Base-by-base conservation (phyloP, 176 grass and related monocot genomes). In the Typha latifolia region DNA sequence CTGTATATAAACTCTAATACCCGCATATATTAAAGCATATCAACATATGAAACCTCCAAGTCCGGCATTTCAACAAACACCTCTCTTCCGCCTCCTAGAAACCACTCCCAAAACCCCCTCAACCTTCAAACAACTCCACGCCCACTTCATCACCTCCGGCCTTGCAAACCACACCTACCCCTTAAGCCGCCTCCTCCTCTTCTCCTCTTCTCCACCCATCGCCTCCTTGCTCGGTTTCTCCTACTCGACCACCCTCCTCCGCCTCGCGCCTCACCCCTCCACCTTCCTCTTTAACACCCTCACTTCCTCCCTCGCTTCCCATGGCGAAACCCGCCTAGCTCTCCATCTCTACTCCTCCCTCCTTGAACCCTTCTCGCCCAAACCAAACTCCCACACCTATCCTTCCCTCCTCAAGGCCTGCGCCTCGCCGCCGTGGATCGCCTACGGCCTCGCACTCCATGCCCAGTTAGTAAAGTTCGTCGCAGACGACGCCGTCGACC, bases 391-490 rank as follows among this genome's bases (percentile, higher is more conserved):
- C 3, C 68, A 78, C 74, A 86, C 79, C 51, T 81, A 78, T 16
- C 84, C 84, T 49, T 76, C 74, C 49, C 84, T 85, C 37, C 69
- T 86, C 63, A 75, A 66, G 49, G 73, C 72, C 66, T 80, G 84
- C 66, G 61, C 69, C 29, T 51, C 69, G 14, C 70, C 83, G 1
- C 66, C 49, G 1, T 18, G 12, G 32, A 26, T 18, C 16, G 64
- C 65, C 2, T 14, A 22, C 0, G 72, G 63, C 12, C 83, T 67
- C 66, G 64, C 74, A 59, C 74, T 86, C 70, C 78, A 72, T 47
- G 49, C 78, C 49, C 84, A 86, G 50, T 68, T 72, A 23, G 1
- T 85, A 12, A 85, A 85, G 72, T 85, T 77, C 78, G 70, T 86
- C 64, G 74, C 62, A n/a, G 18, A 4, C 61, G 74, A 63, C 31